A percentile compares a stretch with the other conserved stretches of the same genome.
Evolutionary conservation across 2,329 filamentous ascomycete genomes (phyloP).

Genomic region (Pseudogymnoascus sp.): DNA sequence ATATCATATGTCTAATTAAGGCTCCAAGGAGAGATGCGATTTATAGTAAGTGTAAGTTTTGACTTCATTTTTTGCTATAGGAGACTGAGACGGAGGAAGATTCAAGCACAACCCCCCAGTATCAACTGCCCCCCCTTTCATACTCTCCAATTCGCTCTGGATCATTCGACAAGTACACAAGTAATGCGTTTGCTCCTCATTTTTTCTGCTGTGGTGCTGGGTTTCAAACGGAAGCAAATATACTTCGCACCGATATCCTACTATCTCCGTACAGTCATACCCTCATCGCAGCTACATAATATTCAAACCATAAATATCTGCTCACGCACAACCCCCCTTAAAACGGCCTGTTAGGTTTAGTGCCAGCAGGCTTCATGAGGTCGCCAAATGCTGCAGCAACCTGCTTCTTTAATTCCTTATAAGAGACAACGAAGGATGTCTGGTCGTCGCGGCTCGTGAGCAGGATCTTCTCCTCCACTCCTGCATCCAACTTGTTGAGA

Average conservation of each 20-base stretch:
- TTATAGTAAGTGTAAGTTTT: conserved; percentile 1
- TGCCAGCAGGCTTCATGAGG: conserved; percentile 29
- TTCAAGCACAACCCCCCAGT: background rate
- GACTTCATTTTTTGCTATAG: conserved; percentile 6
- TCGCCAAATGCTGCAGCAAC: conserved; percentile 51
- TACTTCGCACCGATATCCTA: conserved; percentile 3
- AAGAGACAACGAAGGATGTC: conserved; percentile 79
- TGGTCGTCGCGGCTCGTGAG: conserved; percentile 86
- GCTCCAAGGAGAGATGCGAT: background rate
- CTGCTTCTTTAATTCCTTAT: conserved; percentile 75
- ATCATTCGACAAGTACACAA: background rate
- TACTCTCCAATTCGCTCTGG: background rate
- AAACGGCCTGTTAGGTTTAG: background rate
- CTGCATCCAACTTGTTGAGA: conserved; percentile 88
- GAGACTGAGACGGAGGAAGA: background rate
- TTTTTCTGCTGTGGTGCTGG: background rate
- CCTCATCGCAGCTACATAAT: background rate
- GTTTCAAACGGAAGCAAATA: conserved; percentile 1
- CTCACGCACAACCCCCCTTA: background rate
- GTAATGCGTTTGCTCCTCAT: background rate
- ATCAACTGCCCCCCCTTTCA: background rate
- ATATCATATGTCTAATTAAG: background rate
- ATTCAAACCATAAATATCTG: background rate
- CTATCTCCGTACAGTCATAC: background rate
- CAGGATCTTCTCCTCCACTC: conserved; percentile 76